Base-by-base conservation (phyloP, 495 filamentous ascomycete species). In the Aspergillus campestris region DNA sequence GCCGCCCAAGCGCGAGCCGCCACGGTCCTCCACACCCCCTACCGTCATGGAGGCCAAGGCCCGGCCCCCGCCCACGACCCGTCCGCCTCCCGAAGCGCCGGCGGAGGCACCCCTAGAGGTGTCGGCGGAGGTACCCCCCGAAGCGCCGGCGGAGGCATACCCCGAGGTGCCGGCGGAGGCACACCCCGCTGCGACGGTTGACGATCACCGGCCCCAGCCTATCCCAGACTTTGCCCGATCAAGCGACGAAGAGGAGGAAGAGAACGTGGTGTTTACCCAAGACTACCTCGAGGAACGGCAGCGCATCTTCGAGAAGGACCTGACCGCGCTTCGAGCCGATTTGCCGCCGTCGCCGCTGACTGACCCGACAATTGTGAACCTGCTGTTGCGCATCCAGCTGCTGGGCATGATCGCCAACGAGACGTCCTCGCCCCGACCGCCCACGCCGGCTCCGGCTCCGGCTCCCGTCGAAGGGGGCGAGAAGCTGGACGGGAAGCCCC, bases 211-310 rank as follows among this genome's bases (percentile, higher is more conserved):
- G 18, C 18, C 18, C 18, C 18, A 24, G 18, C 33, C 59, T 7
- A 62, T 66, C 34, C 66, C 62, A 1, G 63, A 61, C 31, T 66
- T 71, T 37, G 51, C 40, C 18, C 52, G 50, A 24, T 62, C 60
- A 7, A 69, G 60, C 39, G 69, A 72, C 10, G 68, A 71, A 47
- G 69, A 73, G 38, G 67, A 72, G n/a, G 67, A 71, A 33, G 69
- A 72, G 13, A 68, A 68, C 39, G 53, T 57, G 3, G 57, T 69
- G 12, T 70, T 78, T 15, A 74, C 66, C 7, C 67, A 77, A 14
- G 71, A 74, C 31, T 73, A 77, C 47, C 54, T 75, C 7, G 66
- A 72, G n/a, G 66, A 71, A 45, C 61, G 70, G 13, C 72, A 73
- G 49, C 60, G 51, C 10, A 65, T 66, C 1, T 74, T 73, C 30